Evolutionary conservation across 345 rosid genomes (phyloP).

Genomic region (Combretum micranthum): DNA sequence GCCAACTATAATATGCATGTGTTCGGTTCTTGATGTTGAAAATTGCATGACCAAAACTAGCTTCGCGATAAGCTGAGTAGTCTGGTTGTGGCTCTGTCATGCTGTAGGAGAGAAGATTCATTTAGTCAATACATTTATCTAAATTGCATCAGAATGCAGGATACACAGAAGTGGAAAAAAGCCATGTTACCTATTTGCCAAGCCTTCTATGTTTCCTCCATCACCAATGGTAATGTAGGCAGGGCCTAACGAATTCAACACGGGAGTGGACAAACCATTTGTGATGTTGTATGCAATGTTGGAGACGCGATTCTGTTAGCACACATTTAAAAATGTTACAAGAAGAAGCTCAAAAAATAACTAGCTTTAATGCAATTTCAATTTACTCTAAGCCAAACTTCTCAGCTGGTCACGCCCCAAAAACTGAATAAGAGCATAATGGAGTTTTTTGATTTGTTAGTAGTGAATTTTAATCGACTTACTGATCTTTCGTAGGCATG

Average conservation of each 20-base stretch:
- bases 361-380: too few species aligned
- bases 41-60: slow-evolving; percentile 86
- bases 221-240: slow-evolving; percentile 61
- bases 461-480: slow-evolving; percentile 2
- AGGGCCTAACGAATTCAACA: slow-evolving; percentile 40
- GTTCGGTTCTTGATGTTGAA: slow-evolving; percentile 77
- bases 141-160: neutral
- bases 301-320: slow-evolving; percentile 39
- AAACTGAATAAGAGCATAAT: too few species aligned
- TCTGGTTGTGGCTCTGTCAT: slow-evolving; percentile 83
- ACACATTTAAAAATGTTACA: neutral
- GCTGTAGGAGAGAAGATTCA: slow-evolving; percentile 27
- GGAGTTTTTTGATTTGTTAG: neutral
- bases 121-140: neutral
- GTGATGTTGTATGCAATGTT: slow-evolving; percentile 44
- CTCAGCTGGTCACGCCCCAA: too few species aligned
- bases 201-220: slow-evolving; percentile 77
- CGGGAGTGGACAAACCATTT: slow-evolving; percentile 35
- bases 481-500: slow-evolving; percentile 64
- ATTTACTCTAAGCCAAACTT: too few species aligned
- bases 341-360: neutral
- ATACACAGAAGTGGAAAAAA: neutral
- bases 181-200: slow-evolving; percentile 31
- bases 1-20: slow-evolving; percentile 76
- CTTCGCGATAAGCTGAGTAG: slow-evolving; percentile 84